Base-by-base conservation (phyloP, 2,329 filamentous ascomycete species). In the Beauveria asiatica region DNA sequence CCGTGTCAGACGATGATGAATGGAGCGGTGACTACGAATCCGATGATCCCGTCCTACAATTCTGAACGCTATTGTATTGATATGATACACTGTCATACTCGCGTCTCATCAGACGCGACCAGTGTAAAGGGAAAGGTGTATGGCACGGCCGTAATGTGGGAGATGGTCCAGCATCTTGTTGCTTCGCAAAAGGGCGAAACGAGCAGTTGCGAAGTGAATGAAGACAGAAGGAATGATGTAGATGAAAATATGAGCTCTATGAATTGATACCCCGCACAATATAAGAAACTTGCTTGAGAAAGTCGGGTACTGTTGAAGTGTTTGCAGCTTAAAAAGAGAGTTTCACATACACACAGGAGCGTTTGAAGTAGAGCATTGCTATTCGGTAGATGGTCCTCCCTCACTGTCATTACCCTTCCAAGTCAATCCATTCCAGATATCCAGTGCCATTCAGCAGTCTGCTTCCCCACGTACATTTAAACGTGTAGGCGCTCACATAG, bases 1-100 rank as follows among this genome's bases (percentile, higher is more conserved):
- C 82, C 60, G 80, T 83, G 41, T 79, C 83, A 42, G 77, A 75
- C 3, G 81, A 83, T 72, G 80, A 76, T 1, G 81, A 83, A 33
- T 83, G 80, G 83, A 78, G 84, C 54, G 83, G 82, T 5, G 81
- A 83, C 41, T 78, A 81, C 50, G 79, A 81, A 61, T 78, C 79
- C 37, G 78, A 74, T 37, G 68, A 70, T 45, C 59, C 66, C 19
- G 66, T 72, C n/a, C 67, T 72, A 57, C 61, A 62, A 17, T 62
- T 62, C 33, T 62, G 42, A 48, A n/a, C 30, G 19, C 50, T 27
- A 1, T 5, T 9, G n/a, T 39, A 37, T 17, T 17, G 2, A 23
- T 17, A 39, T 13, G 10, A 41, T 30, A n/a, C n/a, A 3, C 25
- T 25, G 17, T 33, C 11, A 30, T 11, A 30, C n/a, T 49, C n/a